Percentiles rank a stretch among this genome's conserved stretches.
phyloP scores from a whole-genome alignment of 305 asterid species.

The Fraxinus sp. region DNA sequence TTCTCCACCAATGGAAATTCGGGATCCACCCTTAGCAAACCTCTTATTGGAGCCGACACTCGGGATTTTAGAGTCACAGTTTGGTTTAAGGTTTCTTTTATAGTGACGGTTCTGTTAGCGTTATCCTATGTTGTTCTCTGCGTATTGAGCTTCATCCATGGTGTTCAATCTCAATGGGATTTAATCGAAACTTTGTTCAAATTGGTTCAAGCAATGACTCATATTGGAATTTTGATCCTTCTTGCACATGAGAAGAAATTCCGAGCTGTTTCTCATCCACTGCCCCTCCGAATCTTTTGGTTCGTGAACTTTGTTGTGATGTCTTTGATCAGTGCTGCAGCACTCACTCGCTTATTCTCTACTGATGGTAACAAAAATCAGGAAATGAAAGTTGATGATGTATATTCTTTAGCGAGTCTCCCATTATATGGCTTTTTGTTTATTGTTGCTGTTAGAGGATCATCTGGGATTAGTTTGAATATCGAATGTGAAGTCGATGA shows the following conservation, averaged over 20 bases:
- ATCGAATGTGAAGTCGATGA: slow-evolving; percentile 15
- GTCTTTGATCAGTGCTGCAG: slow-evolving; percentile 32
- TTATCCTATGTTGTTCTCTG: slow-evolving; percentile 28
- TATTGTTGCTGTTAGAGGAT: slow-evolving; percentile 37
- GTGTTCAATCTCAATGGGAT: slow-evolving; percentile 40
- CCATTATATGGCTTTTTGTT: slow-evolving; percentile 40
- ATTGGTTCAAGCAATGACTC: slow-evolving; percentile 44
- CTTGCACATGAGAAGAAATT: slow-evolving; percentile 51
- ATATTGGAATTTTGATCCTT: slow-evolving; percentile 34
- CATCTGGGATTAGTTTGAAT: slow-evolving; percentile 25
- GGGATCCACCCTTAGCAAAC: slow-evolving; percentile 33
- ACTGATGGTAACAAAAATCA: not conserved
- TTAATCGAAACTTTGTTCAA: slow-evolving; percentile 37
- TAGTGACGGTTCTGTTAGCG: slow-evolving; percentile 42
- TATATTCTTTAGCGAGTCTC: slow-evolving; percentile 36
- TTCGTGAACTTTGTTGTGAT: slow-evolving; percentile 29
- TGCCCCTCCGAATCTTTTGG: slow-evolving; percentile 54
- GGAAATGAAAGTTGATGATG: slow-evolving; percentile 43
- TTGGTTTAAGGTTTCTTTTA: slow-evolving; percentile 42
- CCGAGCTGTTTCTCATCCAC: slow-evolving; percentile 44
- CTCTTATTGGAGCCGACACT: slow-evolving; percentile 41
- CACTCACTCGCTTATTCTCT: slow-evolving; percentile 35
- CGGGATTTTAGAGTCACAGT: slow-evolving; percentile 30
- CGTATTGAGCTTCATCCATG: slow-evolving; percentile 37
- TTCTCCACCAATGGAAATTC: slow-evolving; percentile 26